Evolutionary conservation across 306 rosid species (phyloP), one percentile per base, ranked within the genome.

Genomic region (Malus sieversii): DNA sequence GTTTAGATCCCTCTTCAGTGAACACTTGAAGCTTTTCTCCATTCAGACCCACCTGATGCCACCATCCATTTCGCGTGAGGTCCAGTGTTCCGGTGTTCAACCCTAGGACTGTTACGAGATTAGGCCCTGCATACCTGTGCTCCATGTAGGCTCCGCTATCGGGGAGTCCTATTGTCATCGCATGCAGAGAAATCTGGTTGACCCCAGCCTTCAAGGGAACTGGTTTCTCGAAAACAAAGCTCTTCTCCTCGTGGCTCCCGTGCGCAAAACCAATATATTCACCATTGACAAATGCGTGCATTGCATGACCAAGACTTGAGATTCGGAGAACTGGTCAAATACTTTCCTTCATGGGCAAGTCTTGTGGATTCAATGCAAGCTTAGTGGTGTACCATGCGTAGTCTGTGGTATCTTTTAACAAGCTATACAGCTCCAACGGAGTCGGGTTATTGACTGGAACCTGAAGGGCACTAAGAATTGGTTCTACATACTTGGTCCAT

Each of bases 301-400:
- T 29, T 55, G 62, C 51, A 16, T 75, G 79, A 30, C 32, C 32
- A 30, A 30, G 32, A 30, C 4, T 30, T 30, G 32, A 3, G 4
- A 30, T 30, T 30, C 32, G 32, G 32, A 30, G 72, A 35, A 53
- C 55, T 2, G 79, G 72, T 2, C 3, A 19, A 35, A 75, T 51
- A 3, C 71, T 68, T 51, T 15, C 16, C 72, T 46, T 53, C 52
- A 16, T 63, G 38, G 72, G 71, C 71, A 75, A 33, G 23, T 65
- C 79, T 58, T 40, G 27, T n/a, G 75, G 30, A 55, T 19, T 71
- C 32, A 71, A 3, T 13, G 23, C 29, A 16, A 77, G 23, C 5
- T 32, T 59, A 8, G 81, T 77, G 33, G 60, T 77, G 65, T 70
- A 77, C 81, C 81, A 77, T 4, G 74, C 67, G 6, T 77, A 77